These are phyloP conservation scores for Chaetomiaceae sp. DNA, from an alignment of 2,329 filamentous ascomycete species.

Conservation along the genomic window DNA sequence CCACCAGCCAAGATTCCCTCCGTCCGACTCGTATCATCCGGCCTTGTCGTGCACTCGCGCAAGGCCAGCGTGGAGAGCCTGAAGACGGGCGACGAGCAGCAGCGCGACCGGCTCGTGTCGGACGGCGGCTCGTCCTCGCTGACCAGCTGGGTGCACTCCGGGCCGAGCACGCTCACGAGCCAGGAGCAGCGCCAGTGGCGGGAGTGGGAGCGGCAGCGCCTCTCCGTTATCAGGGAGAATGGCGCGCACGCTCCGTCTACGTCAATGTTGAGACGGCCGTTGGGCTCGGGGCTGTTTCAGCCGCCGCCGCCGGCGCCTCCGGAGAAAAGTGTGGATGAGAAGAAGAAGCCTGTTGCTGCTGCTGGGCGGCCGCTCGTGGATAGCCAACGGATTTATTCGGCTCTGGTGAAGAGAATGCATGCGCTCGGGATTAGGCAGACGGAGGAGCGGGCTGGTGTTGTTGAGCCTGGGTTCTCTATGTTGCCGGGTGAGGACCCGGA, in stretches of 20 bases:
- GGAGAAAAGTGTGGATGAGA: no score
- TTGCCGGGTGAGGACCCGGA: background rate
- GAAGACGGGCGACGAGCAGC: no score
- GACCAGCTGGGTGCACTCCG: conserved; percentile 67
- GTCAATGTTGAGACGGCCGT: conserved; percentile 27
- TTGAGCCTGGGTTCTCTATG: background rate
- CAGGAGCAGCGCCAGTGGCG: conserved; percentile 32
- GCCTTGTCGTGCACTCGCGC: conserved; percentile 45
- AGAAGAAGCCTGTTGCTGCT: no score
- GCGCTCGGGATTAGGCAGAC: conserved; percentile 32
- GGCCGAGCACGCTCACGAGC: conserved; percentile 48
- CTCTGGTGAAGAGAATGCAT: conserved; percentile 52
- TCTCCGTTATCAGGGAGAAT: conserved; percentile 60
- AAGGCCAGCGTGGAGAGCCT: conserved; percentile 51
- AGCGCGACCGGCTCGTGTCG: conserved; percentile 30
- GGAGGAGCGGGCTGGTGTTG: conserved; percentile 15
- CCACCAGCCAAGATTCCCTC: conserved; percentile 46
- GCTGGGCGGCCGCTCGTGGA: conserved; percentile 40
- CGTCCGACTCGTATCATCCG: conserved; percentile 41
- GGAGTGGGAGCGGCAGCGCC: conserved; percentile 48
- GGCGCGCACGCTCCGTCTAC: conserved; percentile 39
- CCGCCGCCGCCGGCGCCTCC: conserved; percentile 14
- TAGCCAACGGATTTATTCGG: conserved; percentile 56
- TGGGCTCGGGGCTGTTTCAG: conserved; percentile 25
- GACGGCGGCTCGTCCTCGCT: conserved; percentile 58